These are phyloP conservation scores for Halophytophthora polymorphica DNA, from an alignment of 352 stramenopile genomes.

Conservation along the genomic window DNA sequence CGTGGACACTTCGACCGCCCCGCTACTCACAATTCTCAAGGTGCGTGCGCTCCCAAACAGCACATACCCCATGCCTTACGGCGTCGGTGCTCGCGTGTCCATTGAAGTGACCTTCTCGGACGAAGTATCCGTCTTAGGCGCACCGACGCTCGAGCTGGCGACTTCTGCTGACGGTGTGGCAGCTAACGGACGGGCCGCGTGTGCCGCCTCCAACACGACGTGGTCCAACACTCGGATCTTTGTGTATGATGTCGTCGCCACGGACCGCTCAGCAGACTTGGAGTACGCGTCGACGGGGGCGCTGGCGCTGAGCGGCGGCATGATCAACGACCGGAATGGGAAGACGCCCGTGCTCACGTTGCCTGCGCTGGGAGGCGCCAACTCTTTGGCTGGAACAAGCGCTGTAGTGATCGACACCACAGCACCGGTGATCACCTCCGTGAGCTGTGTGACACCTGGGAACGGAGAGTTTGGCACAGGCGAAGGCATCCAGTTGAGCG, in stretches of 20 bases:
- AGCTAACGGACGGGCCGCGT: conserved; percentile 50
- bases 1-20: conserved; percentile 53
- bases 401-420: conserved; percentile 70
- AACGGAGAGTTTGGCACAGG: conserved; percentile 69
- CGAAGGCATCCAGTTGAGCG: conserved; percentile 53
- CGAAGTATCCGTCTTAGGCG: conserved; percentile 58
- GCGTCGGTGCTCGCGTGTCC: conserved; percentile 54
- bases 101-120: conserved; percentile 79
- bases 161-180: conserved; percentile 29
- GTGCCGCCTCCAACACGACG: conserved; percentile 37
- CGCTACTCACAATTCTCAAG: conserved; percentile 40
- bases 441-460: conserved; percentile 46
- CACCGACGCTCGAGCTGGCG: conserved; percentile 49
- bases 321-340: conserved; percentile 68
- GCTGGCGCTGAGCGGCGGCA: conserved; percentile 47
- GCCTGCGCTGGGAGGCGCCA: conserved; percentile 32
- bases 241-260: conserved; percentile 59
- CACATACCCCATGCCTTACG: conserved; percentile 50
- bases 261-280: conserved; percentile 47
- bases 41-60: conserved; percentile 40
- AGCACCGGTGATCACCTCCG: conserved; percentile 48
- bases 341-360: conserved; percentile 54
- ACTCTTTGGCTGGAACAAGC: conserved; percentile 49
- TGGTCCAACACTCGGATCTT: conserved; percentile 66
- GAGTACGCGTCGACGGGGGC: conserved; percentile 62